phyloP scores from a whole-genome alignment of 495 filamentous ascomycete species.

The Lasiosphaeria ovina region DNA sequence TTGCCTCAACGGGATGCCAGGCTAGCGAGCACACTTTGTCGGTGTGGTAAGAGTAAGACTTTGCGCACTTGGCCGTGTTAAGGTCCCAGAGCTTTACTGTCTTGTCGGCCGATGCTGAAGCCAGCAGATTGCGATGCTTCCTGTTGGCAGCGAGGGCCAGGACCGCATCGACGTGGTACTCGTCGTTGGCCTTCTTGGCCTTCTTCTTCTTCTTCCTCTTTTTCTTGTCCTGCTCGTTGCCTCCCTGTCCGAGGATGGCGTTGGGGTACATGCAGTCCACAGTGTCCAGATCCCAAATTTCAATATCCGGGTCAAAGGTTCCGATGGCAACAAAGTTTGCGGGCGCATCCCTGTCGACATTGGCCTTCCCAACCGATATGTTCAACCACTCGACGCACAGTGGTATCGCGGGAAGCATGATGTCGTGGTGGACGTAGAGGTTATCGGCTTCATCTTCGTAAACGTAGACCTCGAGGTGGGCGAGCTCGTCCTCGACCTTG shows the following conservation, averaged over 20 bases:
- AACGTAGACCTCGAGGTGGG: conserved; percentile 94
- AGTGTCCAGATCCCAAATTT: conserved; percentile 95
- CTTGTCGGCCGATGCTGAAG: conserved; percentile 91
- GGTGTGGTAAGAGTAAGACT: conserved; percentile 87
- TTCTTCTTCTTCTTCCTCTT: conserved; percentile 85
- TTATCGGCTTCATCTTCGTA: conserved; percentile 95
- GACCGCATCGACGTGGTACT: conserved; percentile 92
- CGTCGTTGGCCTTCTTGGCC: conserved; percentile 79
- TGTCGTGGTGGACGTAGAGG: conserved; percentile 98
- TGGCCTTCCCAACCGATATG: conserved; percentile 71
- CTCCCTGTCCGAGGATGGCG: conserved; percentile 87
- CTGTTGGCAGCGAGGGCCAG: conserved; percentile 88
- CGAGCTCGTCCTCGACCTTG: conserved; percentile 94
- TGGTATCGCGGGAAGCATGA: conserved; percentile 97
- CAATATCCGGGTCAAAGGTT: conserved; percentile 97
- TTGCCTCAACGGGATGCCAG: conserved; percentile 86
- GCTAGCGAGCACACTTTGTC: conserved; percentile 95
- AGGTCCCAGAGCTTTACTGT: conserved; percentile 98
- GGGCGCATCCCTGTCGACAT: conserved; percentile 52
- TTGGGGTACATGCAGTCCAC: conserved; percentile 98
- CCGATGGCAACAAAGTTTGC: conserved; percentile 93
- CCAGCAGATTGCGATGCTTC: conserved; percentile 90
- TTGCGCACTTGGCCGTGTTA: conserved; percentile 83
- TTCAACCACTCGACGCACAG: conserved; percentile 95
- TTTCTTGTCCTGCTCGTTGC: conserved; percentile 50